These are phyloP conservation scores for Cymbopogon flexuosus DNA, from an alignment of 202 grass and related monocot genomes.

Conservation along the genomic window DNA sequence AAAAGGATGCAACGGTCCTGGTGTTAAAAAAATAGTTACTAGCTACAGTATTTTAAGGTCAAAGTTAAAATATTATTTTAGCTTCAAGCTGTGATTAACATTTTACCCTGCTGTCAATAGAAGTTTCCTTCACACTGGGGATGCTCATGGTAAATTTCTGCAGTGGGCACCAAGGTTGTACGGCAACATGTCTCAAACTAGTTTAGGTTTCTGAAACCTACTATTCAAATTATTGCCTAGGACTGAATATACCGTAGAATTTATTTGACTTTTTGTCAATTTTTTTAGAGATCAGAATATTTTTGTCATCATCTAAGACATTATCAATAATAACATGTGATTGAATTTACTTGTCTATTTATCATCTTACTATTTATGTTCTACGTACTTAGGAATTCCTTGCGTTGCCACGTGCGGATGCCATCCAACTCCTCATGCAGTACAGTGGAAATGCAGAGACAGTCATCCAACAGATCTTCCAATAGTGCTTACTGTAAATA, in stretches of 20 bases:
- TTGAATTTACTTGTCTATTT: not conserved
- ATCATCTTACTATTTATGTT: not conserved
- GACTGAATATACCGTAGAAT: not conserved
- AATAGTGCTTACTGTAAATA: constrained; percentile 51
- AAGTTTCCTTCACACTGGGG: not conserved
- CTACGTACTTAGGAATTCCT: constrained; percentile 65
- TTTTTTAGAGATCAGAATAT: not conserved
- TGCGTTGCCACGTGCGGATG: constrained; percentile 80
- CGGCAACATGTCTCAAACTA: not conserved
- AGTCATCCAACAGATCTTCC: constrained; percentile 94
- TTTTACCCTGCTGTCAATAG: not conserved
- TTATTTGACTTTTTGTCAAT: not conserved
- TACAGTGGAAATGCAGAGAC: constrained; percentile 83
- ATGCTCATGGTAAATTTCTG: not conserved
- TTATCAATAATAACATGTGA: not conserved
- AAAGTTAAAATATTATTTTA: not conserved
- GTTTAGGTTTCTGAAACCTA: not conserved
- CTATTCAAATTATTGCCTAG: not conserved
- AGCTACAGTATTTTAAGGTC: not conserved
- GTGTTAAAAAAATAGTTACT: not conserved
- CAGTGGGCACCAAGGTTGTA: not conserved
- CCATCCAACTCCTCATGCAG: constrained; percentile 87
- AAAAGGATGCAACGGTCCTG: not conserved
- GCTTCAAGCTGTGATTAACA: not conserved
- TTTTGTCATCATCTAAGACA: not conserved